Base-by-base conservation (phyloP, 2,329 filamentous ascomycete genomes). In the Emmonsiellopsis sp. region DNA sequence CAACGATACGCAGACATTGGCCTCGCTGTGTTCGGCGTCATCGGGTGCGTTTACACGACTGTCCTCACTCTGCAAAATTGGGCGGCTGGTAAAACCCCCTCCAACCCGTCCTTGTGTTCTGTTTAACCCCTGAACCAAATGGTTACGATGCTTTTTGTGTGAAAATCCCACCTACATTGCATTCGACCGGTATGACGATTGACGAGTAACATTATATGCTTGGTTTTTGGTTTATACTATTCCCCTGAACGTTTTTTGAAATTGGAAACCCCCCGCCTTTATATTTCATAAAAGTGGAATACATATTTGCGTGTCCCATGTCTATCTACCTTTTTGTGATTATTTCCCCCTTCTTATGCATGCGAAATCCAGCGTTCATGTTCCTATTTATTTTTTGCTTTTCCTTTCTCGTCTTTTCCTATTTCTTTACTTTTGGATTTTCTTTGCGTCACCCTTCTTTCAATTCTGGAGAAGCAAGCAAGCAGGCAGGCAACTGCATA, bases 31-130 rank as follows among this genome's bases (percentile, higher is more conserved):
- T 89, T 97, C 63, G 93, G 93, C 7, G 73, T 91, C 51, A 70
- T 90, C 15, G 89, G 89, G 62, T 98, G 97, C 87, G 81, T 81
- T 5, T 98, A 98, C 70, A 95, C 93, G 0, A 97, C 93, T 0
- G 78, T 80, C 37, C 75, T 97, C 63, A 98, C 93, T 0, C 75
- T 96, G 47, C 80, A 85, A 66, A 94, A 87, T 70, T 98, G 93
- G 94, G 82, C 87, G 6, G 78, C 76, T 50, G 82, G 83, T 4
- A 30, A 52, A 16, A 35, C 50, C 31, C 31, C 34, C 41, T 51
- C 34, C 13, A 26, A 8, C 69, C 70, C 15, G 63, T 67, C n/a
- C 70, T 5, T 16, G 37, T 51, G 44, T 40, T 31, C 35, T 26
- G 5, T 30, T 40, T 30, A 41, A 38, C 26, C 51, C 11, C 51